phyloP scores from a whole-genome alignment of 108 stramenopile species.

The Cyclotella choctawhatcheeana region DNA sequence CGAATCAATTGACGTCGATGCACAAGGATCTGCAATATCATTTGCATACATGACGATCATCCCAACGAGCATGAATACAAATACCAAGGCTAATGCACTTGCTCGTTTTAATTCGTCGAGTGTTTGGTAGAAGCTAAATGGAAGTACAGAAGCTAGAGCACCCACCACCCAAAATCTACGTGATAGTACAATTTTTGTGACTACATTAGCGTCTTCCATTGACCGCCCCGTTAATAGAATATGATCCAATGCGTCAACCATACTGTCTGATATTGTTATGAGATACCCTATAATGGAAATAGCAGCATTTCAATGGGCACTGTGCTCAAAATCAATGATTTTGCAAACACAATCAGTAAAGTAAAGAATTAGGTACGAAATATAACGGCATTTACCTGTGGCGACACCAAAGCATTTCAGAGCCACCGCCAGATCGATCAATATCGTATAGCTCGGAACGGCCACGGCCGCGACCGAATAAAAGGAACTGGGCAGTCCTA shows the following conservation, averaged over 20 bases:
- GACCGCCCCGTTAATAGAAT: constrained; percentile 30
- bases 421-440: constrained; percentile 79
- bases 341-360: no score
- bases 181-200: constrained; percentile 38
- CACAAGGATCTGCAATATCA: constrained; percentile 55
- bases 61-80: constrained; percentile 51
- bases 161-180: constrained; percentile 62
- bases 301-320: neutral
- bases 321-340: no score
- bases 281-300: constrained; percentile 74
- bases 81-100: constrained; percentile 48
- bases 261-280: constrained; percentile 76
- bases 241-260: constrained; percentile 66
- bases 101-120: constrained; percentile 58
- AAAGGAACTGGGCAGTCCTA: constrained; percentile 53
- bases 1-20: constrained; percentile 7
- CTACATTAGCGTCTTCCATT: constrained; percentile 18
- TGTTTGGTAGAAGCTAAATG: constrained; percentile 46
- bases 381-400: constrained; percentile 45
- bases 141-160: constrained; percentile 51
- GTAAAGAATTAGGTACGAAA: no score
- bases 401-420: constrained; percentile 86
- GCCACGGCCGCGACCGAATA: constrained; percentile 68
- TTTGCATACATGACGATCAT: constrained; percentile 53
- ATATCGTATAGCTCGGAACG: constrained; percentile 59